Base-by-base conservation (phyloP, 176 grass and related monocot species). In the Triticum monococcum region DNA sequence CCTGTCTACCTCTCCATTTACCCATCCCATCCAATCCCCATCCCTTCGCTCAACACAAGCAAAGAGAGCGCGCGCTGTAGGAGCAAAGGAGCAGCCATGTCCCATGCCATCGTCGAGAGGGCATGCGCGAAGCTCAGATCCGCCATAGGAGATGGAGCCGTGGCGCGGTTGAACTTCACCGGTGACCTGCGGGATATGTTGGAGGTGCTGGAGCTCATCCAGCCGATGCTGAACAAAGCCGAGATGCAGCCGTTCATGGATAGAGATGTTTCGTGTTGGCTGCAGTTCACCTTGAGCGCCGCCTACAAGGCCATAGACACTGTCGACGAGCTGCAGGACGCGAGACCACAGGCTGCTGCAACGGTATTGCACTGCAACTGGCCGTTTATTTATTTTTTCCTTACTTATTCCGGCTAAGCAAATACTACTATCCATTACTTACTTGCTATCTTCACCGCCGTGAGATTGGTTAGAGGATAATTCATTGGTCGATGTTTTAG, bases 191-290 rank as follows among this genome's bases (percentile, higher is more conserved):
- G 5, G 1, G 13, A 3, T 2, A 17, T 66, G 64, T 11, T 30
- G 64, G 6, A 66, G 64, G 6, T 1, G 2, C 64, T 66, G 14
- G 26, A 66, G 5, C 5, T 0, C 2, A 66, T 66, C 14, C 24
- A 65, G 63, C 25, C 63, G 26, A 0, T 5, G 12, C 12, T 65
- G 63, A 12, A 14, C 9, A 4, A 7, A 14, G 25, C 63, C 25
- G 25, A 30, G 12, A 12, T 25, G 24, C 24, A 2, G 4, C 12
- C 0, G 0, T 10, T 28, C 12, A 3, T 11, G 43, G 3, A 12
- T 46, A 0, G 0, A 3, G 0, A 0, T 0, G 11, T 1, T 5
- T 6, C 5, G 35, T 0, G 0, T 3, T 7, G 5, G 35, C 35
- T 36, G 31, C 31, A 32, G 3, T 0, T 2, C 3, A 2, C 2